Evolutionary conservation across 139 green algal species (phyloP), one percentile per base, ranked within the genome.

Genomic region (Nannochloris sp.): DNA sequence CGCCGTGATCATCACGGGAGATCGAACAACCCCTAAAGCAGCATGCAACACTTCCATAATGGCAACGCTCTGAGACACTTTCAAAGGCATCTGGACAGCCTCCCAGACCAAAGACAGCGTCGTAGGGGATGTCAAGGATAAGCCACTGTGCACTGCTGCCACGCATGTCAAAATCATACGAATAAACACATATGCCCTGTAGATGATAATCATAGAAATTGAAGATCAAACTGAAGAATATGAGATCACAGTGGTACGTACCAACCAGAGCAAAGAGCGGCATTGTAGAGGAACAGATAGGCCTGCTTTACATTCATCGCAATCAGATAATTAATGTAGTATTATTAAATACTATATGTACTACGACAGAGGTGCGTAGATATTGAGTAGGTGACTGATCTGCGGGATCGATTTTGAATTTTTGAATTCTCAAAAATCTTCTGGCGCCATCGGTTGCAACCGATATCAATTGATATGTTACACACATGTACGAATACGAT

Each of bases 41-140:
- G 75, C 80, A 72, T 97, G 90, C n/a, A 95, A 26, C 12, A 88
- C 71, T 59, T 97, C 90, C 70, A 94, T 43, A 1, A 95, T 45
- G 4, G 91, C 91, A 4, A 85, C 82, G 5, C 85, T 91, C 63
- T 97, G 91, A 3, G 78, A 79, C 25, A 90, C 64, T 68, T 92
- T 92, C 26, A 96, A 67, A 3, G 87, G 84, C 6, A 84, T 2
- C 59, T 86, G 78, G 1, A 86, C 75, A 13, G 64, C 73, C 82
- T 91, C 20, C 50, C 20, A 59, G 25, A 59, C 20, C 12, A 72
- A 43, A 40, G 20, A 48, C 6, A 14, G 17, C 48, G 23, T 33
- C 46, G 33, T 40, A 46, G 29, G 17, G 40, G 11, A 14, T 26
- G n/a, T 30, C 20, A 10, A 11, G 53, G n/a, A n/a, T 49, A 30